phyloP scores from a whole-genome alignment of 2,329 filamentous ascomycete genomes.

The Cordyceps pruinosa region DNA sequence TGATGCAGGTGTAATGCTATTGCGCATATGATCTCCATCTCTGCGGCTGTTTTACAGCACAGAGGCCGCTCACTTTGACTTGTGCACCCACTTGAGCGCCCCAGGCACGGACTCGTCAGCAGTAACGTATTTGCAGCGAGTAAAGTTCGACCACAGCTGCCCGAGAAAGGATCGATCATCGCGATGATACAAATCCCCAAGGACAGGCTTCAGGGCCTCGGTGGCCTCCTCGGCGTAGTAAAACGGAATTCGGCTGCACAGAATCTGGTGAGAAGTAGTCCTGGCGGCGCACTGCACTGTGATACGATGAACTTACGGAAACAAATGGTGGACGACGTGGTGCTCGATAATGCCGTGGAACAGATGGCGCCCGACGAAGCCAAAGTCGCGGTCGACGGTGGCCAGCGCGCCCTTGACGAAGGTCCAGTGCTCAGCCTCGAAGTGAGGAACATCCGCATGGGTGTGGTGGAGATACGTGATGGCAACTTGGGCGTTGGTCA shows the following conservation, averaged over 20 bases:
- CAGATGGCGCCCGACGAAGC: constrained; percentile 56
- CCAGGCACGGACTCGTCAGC: constrained; percentile 22
- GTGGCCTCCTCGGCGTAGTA: constrained; percentile 56
- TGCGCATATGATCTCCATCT: neutral
- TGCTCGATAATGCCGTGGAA: constrained; percentile 61
- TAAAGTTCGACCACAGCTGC: constrained; percentile 40
- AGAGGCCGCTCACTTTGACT: neutral
- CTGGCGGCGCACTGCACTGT: neutral
- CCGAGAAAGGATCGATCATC: constrained; percentile 38
- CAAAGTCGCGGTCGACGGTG: constrained; percentile 59
- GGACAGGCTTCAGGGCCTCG: constrained; percentile 47
- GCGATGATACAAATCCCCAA: constrained; percentile 46
- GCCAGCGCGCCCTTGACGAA: constrained; percentile 55
- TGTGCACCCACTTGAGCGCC: constrained; percentile 15
- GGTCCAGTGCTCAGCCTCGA: constrained; percentile 52
- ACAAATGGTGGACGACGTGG: constrained; percentile 57
- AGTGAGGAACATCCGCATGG: constrained; percentile 43
- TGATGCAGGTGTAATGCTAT: neutral
- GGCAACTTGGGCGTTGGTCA: constrained; percentile 42
- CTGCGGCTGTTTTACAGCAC: neutral
- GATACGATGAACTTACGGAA: constrained; percentile 36
- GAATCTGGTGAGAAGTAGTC: neutral
- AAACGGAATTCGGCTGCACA: constrained; percentile 45
- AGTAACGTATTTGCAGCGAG: constrained; percentile 41
- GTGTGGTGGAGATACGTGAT: constrained; percentile 69